A percentile compares a stretch with the other conserved stretches of the same genome.
These are phyloP conservation scores for Aeschynomene evenia DNA, from an alignment of 306 rosid species.

Conservation along the genomic window DNA sequence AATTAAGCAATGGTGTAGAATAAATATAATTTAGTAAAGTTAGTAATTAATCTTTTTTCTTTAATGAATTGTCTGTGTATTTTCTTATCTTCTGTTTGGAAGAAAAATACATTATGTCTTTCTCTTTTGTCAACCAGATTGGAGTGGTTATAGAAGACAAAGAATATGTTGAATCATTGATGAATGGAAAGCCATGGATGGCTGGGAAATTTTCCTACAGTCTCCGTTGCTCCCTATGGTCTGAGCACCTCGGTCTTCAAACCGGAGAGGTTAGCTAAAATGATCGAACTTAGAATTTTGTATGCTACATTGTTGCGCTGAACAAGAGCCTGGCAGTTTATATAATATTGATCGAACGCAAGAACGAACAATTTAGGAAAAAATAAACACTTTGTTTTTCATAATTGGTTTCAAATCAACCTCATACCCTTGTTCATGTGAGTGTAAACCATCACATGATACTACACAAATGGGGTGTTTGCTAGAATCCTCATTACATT, in stretches of 20 bases:
- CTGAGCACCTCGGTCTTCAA: conserved; percentile 92
- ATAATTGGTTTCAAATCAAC: neutral
- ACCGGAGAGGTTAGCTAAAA: conserved; percentile 62
- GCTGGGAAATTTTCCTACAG: conserved; percentile 86
- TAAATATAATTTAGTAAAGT: neutral
- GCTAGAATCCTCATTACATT: no score
- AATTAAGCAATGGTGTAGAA: neutral
- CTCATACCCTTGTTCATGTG: neutral
- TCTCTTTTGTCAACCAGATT: conserved; percentile 45
- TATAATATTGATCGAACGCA: neutral
- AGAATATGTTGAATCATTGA: conserved; percentile 61
- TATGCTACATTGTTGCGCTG: neutral
- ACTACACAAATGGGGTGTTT: neutral
- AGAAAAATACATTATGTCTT: neutral
- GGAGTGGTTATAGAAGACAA: conserved; percentile 88
- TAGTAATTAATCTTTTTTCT: neutral
- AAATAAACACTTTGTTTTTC: neutral
- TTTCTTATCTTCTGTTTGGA: conserved; percentile 13
- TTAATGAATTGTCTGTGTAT: conserved; percentile 1
- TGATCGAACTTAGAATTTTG: neutral
- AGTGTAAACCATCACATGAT: neutral
- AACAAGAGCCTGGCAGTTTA: neutral
- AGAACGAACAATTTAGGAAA: neutral
- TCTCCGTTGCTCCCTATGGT: conserved; percentile 90
- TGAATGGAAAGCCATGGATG: conserved; percentile 91